Conservation (phyloP, 805 yeast genomes). For the Metschnikowia cubensis region DNA sequence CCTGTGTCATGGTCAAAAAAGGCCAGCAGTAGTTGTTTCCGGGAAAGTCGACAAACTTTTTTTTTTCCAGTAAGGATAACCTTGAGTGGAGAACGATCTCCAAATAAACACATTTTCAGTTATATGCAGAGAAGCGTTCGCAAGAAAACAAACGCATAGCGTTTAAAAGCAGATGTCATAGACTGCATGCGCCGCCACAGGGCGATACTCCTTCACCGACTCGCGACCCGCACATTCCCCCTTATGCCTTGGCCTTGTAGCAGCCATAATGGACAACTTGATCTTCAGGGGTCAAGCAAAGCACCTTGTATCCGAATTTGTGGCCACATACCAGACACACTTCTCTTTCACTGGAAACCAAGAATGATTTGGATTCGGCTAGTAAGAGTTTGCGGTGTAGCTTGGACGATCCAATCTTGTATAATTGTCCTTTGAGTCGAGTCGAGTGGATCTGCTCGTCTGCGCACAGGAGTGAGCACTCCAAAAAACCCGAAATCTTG, state of each 20-base stretch:
- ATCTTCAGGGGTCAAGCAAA: slow-evolving; percentile 45
- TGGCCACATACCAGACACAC: slow-evolving; percentile 61
- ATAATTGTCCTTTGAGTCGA: slow-evolving; percentile 44
- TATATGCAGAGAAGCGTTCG: slow-evolving; percentile 5
- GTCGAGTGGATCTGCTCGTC: slow-evolving; percentile 38
- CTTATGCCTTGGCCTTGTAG: slow-evolving; percentile 11
- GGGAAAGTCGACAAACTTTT: not conserved
- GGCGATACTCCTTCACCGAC: not conserved
- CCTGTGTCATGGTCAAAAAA: not conserved
- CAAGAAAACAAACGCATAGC: slow-evolving; percentile 4
- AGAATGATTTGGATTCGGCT: slow-evolving; percentile 32
- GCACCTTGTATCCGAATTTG: slow-evolving; percentile 49
- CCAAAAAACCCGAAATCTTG: slow-evolving; percentile 43
- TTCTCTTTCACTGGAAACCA: slow-evolving; percentile 36
- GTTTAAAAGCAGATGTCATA: slow-evolving; percentile 2
- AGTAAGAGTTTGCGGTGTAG: slow-evolving; percentile 41
- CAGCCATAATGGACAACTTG: slow-evolving; percentile 59
- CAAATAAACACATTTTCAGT: slow-evolving; percentile 2
- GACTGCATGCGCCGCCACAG: not conserved
- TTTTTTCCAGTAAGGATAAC: slow-evolving; percentile 2
- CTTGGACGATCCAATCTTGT: slow-evolving; percentile 51
- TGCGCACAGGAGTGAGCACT: slow-evolving; percentile 40
- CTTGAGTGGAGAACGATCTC: slow-evolving; percentile 3
- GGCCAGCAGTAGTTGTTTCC: not conserved
- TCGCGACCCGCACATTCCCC: not conserved